Conservation (phyloP, 23 red algal genomes). For the Gracilaria domingensis region DNA sequence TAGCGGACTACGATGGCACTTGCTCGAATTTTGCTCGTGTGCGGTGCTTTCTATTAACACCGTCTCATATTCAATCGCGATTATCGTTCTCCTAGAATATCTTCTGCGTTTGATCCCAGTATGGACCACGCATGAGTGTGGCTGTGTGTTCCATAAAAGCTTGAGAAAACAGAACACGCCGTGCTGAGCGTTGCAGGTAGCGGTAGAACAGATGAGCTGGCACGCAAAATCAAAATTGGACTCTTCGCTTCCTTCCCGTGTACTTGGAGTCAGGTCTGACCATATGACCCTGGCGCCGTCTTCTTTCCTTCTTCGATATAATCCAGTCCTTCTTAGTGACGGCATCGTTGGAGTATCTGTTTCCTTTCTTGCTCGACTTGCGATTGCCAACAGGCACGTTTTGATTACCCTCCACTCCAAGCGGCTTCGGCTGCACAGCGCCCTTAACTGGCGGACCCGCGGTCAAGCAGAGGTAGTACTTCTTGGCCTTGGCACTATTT, state of each 20-base stretch:
- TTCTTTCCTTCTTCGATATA: slow-evolving; percentile 88
- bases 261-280: slow-evolving; percentile 79
- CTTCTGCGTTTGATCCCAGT: too few species aligned
- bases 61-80: too few species aligned
- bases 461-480: slow-evolving; percentile 85
- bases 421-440: slow-evolving; percentile 41
- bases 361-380: neutral
- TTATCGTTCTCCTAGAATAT: too few species aligned
- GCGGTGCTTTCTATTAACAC: neutral
- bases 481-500: slow-evolving; percentile 91
- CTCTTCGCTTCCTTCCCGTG: slow-evolving; percentile 84
- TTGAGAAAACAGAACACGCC: too few species aligned
- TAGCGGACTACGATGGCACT: neutral
- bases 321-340: slow-evolving; percentile 56
- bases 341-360: neutral
- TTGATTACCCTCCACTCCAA: slow-evolving; percentile 36
- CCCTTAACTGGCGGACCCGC: slow-evolving; percentile 73
- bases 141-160: too few species aligned
- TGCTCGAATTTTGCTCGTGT: neutral
- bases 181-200: too few species aligned
- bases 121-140: too few species aligned
- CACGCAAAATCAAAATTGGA: slow-evolving; percentile 57
- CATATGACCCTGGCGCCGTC: slow-evolving; percentile 79
- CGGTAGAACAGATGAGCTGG: neutral
- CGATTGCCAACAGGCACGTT: slow-evolving; percentile 32